Base-by-base conservation (phyloP, 129 eudicot genomes). In the Centaurea solstitialis region DNA sequence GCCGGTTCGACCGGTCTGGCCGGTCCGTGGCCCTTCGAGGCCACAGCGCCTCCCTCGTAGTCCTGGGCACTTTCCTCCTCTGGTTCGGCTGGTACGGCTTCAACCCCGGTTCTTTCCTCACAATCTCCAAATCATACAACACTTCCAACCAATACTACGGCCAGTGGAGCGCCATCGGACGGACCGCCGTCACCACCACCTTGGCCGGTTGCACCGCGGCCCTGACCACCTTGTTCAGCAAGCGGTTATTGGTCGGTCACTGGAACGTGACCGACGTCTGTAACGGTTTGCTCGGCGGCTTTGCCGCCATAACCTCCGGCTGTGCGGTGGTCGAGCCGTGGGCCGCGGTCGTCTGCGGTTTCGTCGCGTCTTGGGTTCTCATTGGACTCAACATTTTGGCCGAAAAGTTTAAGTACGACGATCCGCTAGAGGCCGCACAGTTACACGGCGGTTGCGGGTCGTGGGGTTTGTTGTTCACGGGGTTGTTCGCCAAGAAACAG, bases 41-140 rank as follows among this genome's bases (percentile, higher is more conserved):
- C 33, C 95, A 91, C 39, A 91, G 89, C 40, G 85, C 86, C 1
- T 91, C 95, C 1, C 85, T 91, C 2, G 95, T 91, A 1, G 95
- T 91, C 7, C 64, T 91, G 72, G 95, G 95, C 5, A 68, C 86
- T 1, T 91, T 91, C 87, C 85, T 91, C 73, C 33, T 91, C 11
- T 91, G 95, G 95, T 91, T 91, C 28, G 95, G 95, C 3, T 90
- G 94, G 94, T 90, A 90, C 33, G 94, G 94, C 10, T 90, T 90
- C 80, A 90, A 90, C 38, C 94, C 94, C 0, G 95, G 95, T 43
- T 91, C 95, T 9, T 91, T 91, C n/a, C 15, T 91, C 4, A 84
- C 89, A 50, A 91, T 91, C 53, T 53, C 80, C 6, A 88, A 84
- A 80, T 84, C 92, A 0, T 91, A 91, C 9, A 86, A 73, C 33